Evolutionary conservation across 495 filamentous ascomycete genomes (phyloP).

Genomic region (Tuber aestivum): DNA sequence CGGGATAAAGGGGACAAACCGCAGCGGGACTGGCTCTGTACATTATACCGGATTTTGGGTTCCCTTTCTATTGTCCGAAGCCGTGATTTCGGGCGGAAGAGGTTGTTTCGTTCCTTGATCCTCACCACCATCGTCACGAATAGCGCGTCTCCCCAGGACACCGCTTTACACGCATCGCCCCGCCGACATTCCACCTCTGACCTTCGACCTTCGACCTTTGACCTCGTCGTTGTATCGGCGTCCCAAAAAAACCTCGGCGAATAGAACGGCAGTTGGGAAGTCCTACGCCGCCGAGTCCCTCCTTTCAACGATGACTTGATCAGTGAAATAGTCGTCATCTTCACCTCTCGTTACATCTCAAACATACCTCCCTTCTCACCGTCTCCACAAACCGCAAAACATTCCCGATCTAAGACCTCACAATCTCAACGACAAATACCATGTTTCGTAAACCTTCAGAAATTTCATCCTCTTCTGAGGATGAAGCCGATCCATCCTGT

Average conservation of each 20-base stretch:
- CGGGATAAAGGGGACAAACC: background rate
- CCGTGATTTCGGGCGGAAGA: background rate
- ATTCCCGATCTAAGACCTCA: background rate
- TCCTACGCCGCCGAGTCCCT: background rate
- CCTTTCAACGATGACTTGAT: constrained; percentile 1
- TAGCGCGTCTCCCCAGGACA: background rate
- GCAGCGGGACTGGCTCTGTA: background rate
- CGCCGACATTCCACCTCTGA: background rate
- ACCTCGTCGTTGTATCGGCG: background rate
- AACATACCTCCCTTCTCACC: constrained; percentile 3
- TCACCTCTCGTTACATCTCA: constrained; percentile 11
- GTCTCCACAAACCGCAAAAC: constrained; percentile 2
- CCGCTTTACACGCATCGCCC: background rate
- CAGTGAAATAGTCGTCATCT: constrained; percentile 7
- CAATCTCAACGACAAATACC: constrained; percentile 13
- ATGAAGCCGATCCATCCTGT: constrained; percentile 8
- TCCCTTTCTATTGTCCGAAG: background rate
- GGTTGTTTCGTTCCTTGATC: constrained; percentile 10
- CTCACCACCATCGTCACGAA: background rate
- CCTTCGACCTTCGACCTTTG: background rate
- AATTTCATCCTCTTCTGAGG: constrained; percentile 19
- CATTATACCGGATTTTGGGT: background rate
- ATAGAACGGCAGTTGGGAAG: background rate
- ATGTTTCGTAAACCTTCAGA: constrained; percentile 27
- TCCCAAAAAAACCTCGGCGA: background rate